Evolutionary conservation across 352 stramenopile genomes (phyloP), one percentile per base, ranked within the genome.

Genomic region (Aphanomyces invadans): DNA sequence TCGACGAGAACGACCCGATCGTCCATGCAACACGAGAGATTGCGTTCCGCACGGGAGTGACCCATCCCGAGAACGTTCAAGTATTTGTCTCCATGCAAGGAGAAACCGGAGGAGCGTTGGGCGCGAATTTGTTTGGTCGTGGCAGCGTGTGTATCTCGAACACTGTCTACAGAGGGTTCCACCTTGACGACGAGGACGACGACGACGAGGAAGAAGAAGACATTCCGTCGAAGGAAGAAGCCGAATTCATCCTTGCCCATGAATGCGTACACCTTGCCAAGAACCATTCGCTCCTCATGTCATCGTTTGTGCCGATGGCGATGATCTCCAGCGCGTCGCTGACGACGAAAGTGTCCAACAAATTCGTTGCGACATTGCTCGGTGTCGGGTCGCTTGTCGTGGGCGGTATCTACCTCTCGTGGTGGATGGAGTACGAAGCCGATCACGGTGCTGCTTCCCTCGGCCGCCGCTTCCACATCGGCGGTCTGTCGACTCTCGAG

Each of bases 161-260:
- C 33, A 78, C 89, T 44, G 71, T 93, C n/a, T 93, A 93, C 69
- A 77, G 89, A 17, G 84, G 82, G 4, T 93, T 88, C 72, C 79
- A 89, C 68, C 78, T 80, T 1, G 78, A 76, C 0, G 32, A 59
- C 0, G 77, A 80, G 42, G 19, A 15, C n/a, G 38, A 19, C 21
- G 42, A 42, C 19, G 76, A 79, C 31, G 61, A 71, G 19, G 71
- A 77, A 52, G 83, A 84, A 64, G 73, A 80, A 0, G 70, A 62
- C 62, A 82, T 88, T 46, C 82, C 85, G 19, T 76, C 74, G 53
- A 75, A 74, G 26, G 80, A 91, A 54, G 85, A 94, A 69, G 83
- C 90, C 51, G 76, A 93, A 65, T 94, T 94, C 60, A 81, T 92
- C 15, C 69, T 94, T 3, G 85, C 85, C 4, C 85, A 92, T 55